These are phyloP conservation scores for Coemansia sp. DNA, from an alignment of 192 early-diverging fungal species.

Conservation along the genomic window DNA sequence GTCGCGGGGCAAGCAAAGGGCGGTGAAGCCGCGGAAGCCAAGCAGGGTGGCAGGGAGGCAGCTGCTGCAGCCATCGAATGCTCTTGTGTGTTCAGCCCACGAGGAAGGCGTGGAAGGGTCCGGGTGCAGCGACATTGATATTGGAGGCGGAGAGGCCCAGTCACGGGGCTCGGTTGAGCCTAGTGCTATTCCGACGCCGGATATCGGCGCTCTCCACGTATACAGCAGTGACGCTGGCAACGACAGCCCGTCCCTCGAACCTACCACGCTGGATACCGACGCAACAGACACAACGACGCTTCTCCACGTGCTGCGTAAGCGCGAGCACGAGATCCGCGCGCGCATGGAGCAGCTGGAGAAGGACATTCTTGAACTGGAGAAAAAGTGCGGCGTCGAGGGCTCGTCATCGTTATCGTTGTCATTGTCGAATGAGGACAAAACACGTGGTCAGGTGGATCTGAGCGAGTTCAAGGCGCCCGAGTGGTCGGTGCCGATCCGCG, in stretches of 20 bases:
- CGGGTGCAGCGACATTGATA: slow-evolving; percentile 17
- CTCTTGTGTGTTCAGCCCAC: not conserved
- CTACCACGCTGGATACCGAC: slow-evolving; percentile 6
- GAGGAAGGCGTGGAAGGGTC: not conserved
- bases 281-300: slow-evolving; percentile 4
- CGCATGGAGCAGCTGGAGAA: slow-evolving; percentile 56
- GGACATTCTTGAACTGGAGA: slow-evolving; percentile 58
- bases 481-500: slow-evolving; percentile 94
- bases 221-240: slow-evolving; percentile 22
- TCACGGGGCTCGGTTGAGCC: no score
- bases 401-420: no score
- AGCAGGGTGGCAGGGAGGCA: slow-evolving; percentile 1
- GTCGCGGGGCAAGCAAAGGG: not conserved
- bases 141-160: no score
- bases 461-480: slow-evolving; percentile 87
- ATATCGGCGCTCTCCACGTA: slow-evolving; percentile 34
- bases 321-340: slow-evolving; percentile 57
- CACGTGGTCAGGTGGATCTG: slow-evolving; percentile 56
- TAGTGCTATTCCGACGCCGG: slow-evolving; percentile 44
- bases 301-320: slow-evolving; percentile 41
- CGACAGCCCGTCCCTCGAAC: slow-evolving; percentile 16
- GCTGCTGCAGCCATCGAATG: slow-evolving; percentile 17
- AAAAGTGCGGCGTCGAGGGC: slow-evolving; percentile 46
- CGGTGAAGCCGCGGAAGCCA: slow-evolving; percentile 26
- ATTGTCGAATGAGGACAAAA: no score